Percentiles rank a stretch among this genome's conserved stretches.
Conservation (phyloP, 176 grass and related monocot genomes). For the Aegilops umbellulata region DNA sequence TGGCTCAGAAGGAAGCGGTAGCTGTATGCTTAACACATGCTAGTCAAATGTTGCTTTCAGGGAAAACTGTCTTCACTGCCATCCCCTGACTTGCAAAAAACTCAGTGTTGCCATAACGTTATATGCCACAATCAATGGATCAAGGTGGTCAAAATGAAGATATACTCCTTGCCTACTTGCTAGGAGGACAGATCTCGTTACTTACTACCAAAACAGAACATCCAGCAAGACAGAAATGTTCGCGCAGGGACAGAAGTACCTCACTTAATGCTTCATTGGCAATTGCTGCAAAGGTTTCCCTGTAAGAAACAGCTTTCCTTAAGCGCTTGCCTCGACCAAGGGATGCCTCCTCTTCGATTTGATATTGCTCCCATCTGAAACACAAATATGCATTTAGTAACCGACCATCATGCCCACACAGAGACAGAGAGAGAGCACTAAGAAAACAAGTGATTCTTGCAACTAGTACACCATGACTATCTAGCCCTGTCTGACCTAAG, state of each 20-base stretch:
- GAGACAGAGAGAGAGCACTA: neutral
- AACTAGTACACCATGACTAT: neutral
- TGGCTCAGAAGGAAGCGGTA: no score
- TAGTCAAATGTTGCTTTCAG: no score
- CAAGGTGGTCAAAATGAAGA: neutral
- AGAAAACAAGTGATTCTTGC: neutral
- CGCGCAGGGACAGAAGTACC: conserved; percentile 37
- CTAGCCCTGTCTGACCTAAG: conserved; percentile 3
- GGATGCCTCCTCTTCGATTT: conserved; percentile 89
- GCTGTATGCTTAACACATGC: no score
- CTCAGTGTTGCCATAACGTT: neutral
- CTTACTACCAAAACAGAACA: conserved; percentile 16
- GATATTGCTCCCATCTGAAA: conserved; percentile 92
- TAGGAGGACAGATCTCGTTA: neutral
- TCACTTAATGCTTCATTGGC: conserved; percentile 95
- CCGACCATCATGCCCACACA: neutral
- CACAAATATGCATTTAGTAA: conserved; percentile 26
- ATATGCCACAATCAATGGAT: conserved; percentile 21
- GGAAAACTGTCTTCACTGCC: no score
- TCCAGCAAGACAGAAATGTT: neutral
- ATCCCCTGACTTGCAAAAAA: neutral
- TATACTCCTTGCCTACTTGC: neutral
- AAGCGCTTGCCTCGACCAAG: conserved; percentile 94
- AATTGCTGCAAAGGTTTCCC: conserved; percentile 87
- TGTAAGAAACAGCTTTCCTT: conserved; percentile 98